Base-by-base conservation (phyloP, 495 filamentous ascomycete species). In the Ramalina intermedia region DNA sequence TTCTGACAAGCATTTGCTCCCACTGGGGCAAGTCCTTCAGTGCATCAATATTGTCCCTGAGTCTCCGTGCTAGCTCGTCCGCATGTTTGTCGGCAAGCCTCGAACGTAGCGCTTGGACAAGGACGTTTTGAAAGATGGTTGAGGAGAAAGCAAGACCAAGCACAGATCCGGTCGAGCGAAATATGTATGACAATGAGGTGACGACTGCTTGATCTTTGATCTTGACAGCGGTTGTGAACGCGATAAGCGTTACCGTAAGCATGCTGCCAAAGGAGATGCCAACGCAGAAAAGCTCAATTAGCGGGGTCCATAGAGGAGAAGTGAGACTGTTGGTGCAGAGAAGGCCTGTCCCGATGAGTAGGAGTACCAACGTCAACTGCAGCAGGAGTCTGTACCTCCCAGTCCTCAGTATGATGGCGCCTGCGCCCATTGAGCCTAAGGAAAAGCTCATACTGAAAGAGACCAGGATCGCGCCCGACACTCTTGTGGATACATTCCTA, bases 161-260 rank as follows among this genome's bases (percentile, higher is more conserved):
- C 0, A 85, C 87, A 21, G 78, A 78, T 6, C 89, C 88, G 0
- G 86, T 86, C 12, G 81, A 81, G 29, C 84, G 79, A 62, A 87
- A 88, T 9, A 81, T 80, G 55, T 87, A 94, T 0, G 81, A 88
- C 1, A 85, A 81, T 0, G 84, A 87, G 2, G 88, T 94, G 51
- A 89, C 76, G 29, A 91, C 82, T 6, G 88, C 88, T 58, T 94
- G 88, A 47, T 90, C 73, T 13, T 80, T 66, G 60, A 87, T 83
- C 44, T 86, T 80, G 24, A 94, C 87, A 0, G 86, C 80, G 4
- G 82, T 76, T 23, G 94, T 85, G 40, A 87, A 76, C 0, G 84
- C 81, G 8, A 94, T 70, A 24, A 94, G 68, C 0, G 83, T 87
- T 24, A 86, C 70, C 7, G 85, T 93, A 36, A 95, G 71, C 68